Evolutionary conservation across 2,329 filamentous ascomycete genomes (phyloP).

Genomic region (Pyricularia pennisetigena): DNA sequence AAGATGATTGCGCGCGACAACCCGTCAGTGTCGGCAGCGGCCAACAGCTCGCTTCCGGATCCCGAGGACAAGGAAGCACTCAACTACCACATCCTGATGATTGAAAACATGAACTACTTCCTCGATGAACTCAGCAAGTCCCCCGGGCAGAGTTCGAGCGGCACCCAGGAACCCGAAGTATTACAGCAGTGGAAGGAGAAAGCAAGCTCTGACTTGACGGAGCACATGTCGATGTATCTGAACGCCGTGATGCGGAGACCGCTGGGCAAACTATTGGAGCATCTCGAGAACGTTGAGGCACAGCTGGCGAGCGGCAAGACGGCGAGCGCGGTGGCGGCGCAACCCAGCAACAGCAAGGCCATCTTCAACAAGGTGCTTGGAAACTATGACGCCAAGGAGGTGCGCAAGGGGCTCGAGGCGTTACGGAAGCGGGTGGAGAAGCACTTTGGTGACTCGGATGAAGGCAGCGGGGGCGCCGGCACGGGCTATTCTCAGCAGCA

Average conservation of each 20-base stretch:
- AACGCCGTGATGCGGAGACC: conserved; percentile 81
- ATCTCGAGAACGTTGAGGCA: conserved; percentile 79
- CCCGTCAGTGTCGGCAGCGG: conserved; percentile 37
- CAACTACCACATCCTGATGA: conserved; percentile 93
- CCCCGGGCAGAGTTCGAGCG: not conserved
- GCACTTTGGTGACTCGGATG: conserved; percentile 87
- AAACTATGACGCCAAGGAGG: conserved; percentile 72
- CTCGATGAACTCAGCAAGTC: conserved; percentile 81
- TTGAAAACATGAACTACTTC: conserved; percentile 99
- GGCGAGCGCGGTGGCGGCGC: conserved; percentile 57
- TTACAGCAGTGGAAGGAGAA: conserved; percentile 75
- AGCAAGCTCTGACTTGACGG: conserved; percentile 67
- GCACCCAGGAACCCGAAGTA: conserved; percentile 53
- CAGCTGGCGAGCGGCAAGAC: conserved; percentile 52
- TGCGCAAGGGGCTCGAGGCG: conserved; percentile 81
- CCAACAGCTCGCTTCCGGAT: conserved; percentile 22
- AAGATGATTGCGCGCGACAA: conserved; percentile 82
- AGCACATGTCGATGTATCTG: conserved; percentile 83
- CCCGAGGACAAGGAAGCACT: conserved; percentile 91
- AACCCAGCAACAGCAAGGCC: conserved; percentile 72
- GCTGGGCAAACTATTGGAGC: conserved; percentile 82
- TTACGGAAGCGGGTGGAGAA: conserved; percentile 91
- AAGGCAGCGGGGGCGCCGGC: conserved; percentile 21
- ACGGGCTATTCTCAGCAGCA: conserved; percentile 30
- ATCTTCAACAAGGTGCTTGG: conserved; percentile 81